Evolutionary conservation across 208 protist species (phyloP), one percentile per base, ranked within the genome.

Genomic region (Trypanosoma brucei): DNA sequence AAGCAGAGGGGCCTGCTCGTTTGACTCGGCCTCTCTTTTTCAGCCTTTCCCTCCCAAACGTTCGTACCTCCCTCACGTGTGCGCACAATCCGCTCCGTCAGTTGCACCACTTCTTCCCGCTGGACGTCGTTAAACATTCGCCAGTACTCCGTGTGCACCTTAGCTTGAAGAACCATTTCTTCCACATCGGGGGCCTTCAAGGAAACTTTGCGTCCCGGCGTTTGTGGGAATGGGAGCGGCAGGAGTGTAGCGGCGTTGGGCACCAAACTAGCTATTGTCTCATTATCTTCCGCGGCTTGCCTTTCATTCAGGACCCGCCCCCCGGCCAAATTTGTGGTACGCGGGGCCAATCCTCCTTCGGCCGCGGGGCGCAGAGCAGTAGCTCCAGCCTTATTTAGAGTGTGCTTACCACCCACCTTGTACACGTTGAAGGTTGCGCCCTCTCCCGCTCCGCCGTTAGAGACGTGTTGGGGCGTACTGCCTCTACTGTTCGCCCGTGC

Each of bases 81-180:
- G 6, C 61, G 63, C 11, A 52, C 54, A 54, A 90, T 84, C 37
- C 59, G 67, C 22, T 48, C 36, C 11, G 70, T 65, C 14, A 91
- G 72, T 49, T 65, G 49, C 33, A 39, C 5, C 34, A 86, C 65
- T 40, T 87, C 78, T 36, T 76, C 65, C 2, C 79, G 64, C 69
- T 88, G 80, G 51, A 68, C 36, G 45, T 87, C 71, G 59, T 88
- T 91, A 65, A 82, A 91, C 22, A 70, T 36, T 0, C 62, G 62
- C 81, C 79, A 86, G 54, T 82, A 56, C 22, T 82, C 76, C n/a
- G 75, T 71, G 52, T 49, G 59, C 13, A 70, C 36, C 22, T 59
- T 63, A 30, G 65, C 65, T 36, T 73, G 53, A 30, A 62, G 34
- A 58, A 63, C 22, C 14, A 49, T 49, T 6, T 60, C 67, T 4